A percentile compares a stretch with the other conserved stretches of the same genome.
phyloP scores from a whole-genome alignment of 164 flowering plant genomes.

The Akebia trifoliata region DNA sequence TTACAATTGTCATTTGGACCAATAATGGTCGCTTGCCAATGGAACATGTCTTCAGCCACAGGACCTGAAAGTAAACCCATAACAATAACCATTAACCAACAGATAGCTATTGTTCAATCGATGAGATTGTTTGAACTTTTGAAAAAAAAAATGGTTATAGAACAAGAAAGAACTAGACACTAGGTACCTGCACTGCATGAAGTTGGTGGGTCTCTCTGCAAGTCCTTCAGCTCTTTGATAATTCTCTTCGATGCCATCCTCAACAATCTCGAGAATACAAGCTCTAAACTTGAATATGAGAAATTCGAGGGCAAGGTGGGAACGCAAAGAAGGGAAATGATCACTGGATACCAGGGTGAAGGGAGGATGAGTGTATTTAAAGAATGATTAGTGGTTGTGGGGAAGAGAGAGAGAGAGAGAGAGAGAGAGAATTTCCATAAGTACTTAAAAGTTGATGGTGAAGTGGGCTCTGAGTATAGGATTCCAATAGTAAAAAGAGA shows the following conservation, averaged over 20 bases:
- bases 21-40: constrained; percentile 78
- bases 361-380: constrained; percentile 11
- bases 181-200: constrained; percentile 78
- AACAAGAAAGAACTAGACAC: no score
- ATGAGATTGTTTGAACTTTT: no score
- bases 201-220: constrained; percentile 76
- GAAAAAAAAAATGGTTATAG: no score
- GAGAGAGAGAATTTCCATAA: constrained; percentile 18
- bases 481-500: constrained; percentile 1
- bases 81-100: neutral
- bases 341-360: neutral
- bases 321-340: neutral
- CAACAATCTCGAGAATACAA: neutral
- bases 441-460: constrained; percentile 11
- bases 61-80: constrained; percentile 40
- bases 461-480: constrained; percentile 31
- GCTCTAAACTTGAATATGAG: neutral
- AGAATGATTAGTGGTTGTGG: constrained; percentile 15
- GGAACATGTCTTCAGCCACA: constrained; percentile 73
- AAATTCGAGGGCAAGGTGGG: neutral
- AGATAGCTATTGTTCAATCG: no score
- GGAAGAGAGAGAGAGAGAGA: constrained; percentile 1
- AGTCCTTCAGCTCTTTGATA: constrained; percentile 60
- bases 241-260: constrained; percentile 66
- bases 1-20: constrained; percentile 69